These are phyloP conservation scores for Diaporthe amygdali DNA, from an alignment of 2,329 filamentous ascomycete species.

Conservation along the genomic window DNA sequence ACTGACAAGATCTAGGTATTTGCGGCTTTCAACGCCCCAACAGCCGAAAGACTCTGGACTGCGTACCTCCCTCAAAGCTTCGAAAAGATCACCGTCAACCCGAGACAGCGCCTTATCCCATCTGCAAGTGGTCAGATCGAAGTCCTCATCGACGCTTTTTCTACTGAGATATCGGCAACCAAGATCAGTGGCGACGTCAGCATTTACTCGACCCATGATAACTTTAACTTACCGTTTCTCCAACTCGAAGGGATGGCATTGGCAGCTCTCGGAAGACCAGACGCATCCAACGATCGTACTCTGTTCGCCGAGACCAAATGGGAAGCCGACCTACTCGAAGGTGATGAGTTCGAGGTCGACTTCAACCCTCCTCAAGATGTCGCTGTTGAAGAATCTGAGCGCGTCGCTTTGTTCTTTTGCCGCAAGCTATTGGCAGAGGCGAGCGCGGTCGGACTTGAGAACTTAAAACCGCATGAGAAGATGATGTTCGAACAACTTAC, in stretches of 20 bases:
- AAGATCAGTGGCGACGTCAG: neutral
- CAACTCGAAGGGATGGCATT: constrained; percentile 7
- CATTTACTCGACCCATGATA: neutral
- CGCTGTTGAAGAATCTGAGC: neutral
- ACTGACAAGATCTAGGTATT: neutral
- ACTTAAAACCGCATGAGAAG: neutral
- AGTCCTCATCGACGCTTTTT: neutral
- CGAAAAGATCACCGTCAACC: neutral
- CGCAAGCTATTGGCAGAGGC: neutral
- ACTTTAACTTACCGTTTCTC: neutral
- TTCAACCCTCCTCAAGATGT: neutral
- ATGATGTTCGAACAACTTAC: neutral
- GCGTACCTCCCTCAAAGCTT: neutral
- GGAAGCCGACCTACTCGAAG: neutral
- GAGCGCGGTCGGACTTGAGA: neutral
- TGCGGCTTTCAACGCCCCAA: neutral
- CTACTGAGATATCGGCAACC: neutral
- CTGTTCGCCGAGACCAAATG: constrained; percentile 9
- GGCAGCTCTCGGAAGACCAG: neutral
- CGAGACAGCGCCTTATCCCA: neutral
- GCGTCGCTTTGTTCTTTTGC: neutral
- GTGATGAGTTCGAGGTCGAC: neutral
- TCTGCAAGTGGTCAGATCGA: neutral
- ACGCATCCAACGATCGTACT: neutral
- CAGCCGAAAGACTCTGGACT: constrained; percentile 2